Base-by-base conservation (phyloP, 2,329 filamentous ascomycete species). In the Fusarium longipes region DNA sequence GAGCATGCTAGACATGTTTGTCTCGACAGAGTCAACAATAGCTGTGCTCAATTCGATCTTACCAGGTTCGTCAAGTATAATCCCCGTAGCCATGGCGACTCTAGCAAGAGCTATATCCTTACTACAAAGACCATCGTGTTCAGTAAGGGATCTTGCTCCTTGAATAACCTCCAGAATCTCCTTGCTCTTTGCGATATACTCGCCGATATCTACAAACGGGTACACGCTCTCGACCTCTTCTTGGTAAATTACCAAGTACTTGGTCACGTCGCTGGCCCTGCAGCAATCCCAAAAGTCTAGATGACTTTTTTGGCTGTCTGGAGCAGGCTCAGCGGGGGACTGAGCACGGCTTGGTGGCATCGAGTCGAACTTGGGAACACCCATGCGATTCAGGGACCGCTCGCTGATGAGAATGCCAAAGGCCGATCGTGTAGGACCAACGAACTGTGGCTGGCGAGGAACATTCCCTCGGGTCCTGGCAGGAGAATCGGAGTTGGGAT, bases 151-250 rank as follows among this genome's bases (percentile, higher is more conserved):
- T 27, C 17, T n/a, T 2, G 24, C 27, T 1, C 54, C 50, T 1
- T 73, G 68, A 3, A 76, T 70, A 3, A 67, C 54, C 17, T 67
- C 51, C 2, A 79, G 44, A 12, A 79, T 75, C 8, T 74, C 68
- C 6, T 70, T 55, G 0, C 74, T 69, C 1, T 66, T 65, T 2
- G 65, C 54, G 1, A 73, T 68, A 2, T 78, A 70, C 9, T 76
- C 72, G 4, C 63, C 63, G 0, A 71, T 76, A 15, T 77, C 74
- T 3, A 75, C 72, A 30, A 77, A 79, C 0, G 77, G 77, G 32
- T 79, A 78, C 0, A 79, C 73, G 0, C 74, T 74, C 22, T 80
- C 79, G 22, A 80, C 74, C 39, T 81, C 79, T 36, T 81, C 79
- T n/a, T 77, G 74, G 25, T 77, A 81, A 6, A 77, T 74, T 9